Conservation (phyloP, 345 rosid genomes). For the Sisymbrium irio region DNA sequence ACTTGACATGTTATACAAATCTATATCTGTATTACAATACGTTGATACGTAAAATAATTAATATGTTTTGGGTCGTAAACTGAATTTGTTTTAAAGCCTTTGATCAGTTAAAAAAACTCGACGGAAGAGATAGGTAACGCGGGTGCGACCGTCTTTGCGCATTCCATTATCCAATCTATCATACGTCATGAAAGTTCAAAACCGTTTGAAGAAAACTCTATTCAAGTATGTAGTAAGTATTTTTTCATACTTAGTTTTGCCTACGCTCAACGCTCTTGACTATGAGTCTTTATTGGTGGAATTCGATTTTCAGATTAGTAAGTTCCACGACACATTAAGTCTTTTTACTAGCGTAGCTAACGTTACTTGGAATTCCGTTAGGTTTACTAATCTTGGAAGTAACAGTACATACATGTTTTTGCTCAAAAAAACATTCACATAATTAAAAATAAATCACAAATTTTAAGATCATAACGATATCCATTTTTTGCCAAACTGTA, state of each 20-base stretch:
- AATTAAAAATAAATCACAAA: neutral
- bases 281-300: neutral
- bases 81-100: neutral
- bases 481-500: too few relatives aligned
- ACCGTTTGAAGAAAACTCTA: neutral
- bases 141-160: neutral
- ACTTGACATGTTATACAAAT: slow-evolving; percentile 19
- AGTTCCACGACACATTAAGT: neutral
- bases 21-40: neutral
- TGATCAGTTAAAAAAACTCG: neutral
- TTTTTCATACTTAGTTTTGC: neutral
- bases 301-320: neutral
- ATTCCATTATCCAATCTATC: neutral
- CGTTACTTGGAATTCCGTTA: neutral
- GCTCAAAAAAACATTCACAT: too few relatives aligned
- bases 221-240: neutral
- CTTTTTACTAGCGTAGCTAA: neutral
- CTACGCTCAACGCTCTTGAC: neutral
- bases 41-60: neutral
- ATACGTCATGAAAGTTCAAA: neutral
- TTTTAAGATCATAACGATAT: neutral
- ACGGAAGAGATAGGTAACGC: neutral
- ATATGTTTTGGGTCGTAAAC: neutral
- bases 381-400: neutral
- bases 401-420: too few relatives aligned